A percentile compares a stretch with the other conserved stretches of the same genome.
These are phyloP conservation scores for Aspergillus kassunensis DNA, from an alignment of 495 filamentous ascomycete species.

Conservation along the genomic window DNA sequence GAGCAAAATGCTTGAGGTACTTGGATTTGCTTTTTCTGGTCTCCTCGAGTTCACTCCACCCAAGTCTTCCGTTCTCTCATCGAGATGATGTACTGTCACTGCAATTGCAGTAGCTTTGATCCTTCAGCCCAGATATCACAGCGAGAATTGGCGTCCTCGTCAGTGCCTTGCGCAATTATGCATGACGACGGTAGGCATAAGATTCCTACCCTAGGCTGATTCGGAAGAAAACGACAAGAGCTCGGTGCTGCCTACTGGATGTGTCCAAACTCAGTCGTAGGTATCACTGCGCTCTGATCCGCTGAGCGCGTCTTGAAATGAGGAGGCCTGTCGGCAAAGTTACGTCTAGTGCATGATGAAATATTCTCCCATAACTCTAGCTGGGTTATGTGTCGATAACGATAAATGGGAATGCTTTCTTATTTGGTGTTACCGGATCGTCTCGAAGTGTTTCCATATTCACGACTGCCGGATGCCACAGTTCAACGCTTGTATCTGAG, in stretches of 20 bases:
- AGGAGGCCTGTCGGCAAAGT: not conserved
- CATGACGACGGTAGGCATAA: not conserved
- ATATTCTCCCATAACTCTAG: not conserved
- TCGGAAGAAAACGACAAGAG: not conserved
- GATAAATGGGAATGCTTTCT: conserved; percentile 10
- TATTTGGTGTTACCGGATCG: conserved; percentile 12
- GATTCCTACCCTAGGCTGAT: not conserved
- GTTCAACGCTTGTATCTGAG: not conserved
- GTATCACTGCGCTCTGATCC: conserved; percentile 4
- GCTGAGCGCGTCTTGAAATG: not conserved
- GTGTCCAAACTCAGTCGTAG: conserved; percentile 3
- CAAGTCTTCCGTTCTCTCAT: not conserved
- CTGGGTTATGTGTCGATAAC: not conserved
- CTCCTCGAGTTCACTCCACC: not conserved
- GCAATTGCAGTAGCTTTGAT: conserved; percentile 8
- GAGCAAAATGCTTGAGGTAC: not conserved
- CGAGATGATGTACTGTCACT: conserved; percentile 4
- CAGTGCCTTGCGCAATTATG: not conserved
- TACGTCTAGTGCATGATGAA: conserved; percentile 1
- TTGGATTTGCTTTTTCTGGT: conserved; percentile 8
- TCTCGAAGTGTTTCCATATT: not conserved
- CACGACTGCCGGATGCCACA: not conserved
- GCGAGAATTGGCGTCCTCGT: not conserved
- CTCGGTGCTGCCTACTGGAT: not conserved
- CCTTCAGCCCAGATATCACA: not conserved